phyloP scores from a whole-genome alignment of 768 basidiomycete genomes.

The Mycena vulgaris region DNA sequence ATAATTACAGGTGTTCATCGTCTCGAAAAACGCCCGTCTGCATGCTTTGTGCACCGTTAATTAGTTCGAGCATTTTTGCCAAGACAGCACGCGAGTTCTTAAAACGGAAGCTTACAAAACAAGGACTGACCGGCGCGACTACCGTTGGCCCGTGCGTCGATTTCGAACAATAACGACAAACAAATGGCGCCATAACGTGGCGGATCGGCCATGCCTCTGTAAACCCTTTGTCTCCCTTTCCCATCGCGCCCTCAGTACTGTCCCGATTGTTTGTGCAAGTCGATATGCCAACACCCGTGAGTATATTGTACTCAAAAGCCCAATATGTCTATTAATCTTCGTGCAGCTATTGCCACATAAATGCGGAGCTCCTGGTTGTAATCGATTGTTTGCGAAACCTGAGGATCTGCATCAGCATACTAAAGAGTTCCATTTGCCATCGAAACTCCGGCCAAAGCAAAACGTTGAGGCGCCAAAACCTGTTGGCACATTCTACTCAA shows the following conservation, averaged over 20 bases:
- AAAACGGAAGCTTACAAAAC: too few species aligned
- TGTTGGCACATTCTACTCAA: too few species aligned
- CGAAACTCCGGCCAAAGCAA: too few species aligned
- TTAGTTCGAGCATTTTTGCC: too few species aligned
- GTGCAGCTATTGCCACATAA: slow-evolving; percentile 22
- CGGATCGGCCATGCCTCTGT: slow-evolving; percentile 6
- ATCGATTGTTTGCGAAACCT: slow-evolving; percentile 14
- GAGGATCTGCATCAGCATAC: slow-evolving; percentile 20
- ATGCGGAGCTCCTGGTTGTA: slow-evolving; percentile 17
- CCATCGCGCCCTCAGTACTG: slow-evolving; percentile 22
- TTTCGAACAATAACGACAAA: slow-evolving; percentile 7
- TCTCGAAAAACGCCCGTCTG: too few species aligned
- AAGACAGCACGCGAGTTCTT: too few species aligned
- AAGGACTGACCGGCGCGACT: too few species aligned
- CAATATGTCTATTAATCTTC: slow-evolving; percentile 20
- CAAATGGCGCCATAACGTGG: background rate
- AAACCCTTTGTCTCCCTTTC: slow-evolving; percentile 18
- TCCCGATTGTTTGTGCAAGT: slow-evolving; percentile 9
- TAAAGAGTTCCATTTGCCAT: slow-evolving; percentile 11
- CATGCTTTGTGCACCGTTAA: too few species aligned
- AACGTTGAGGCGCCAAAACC: too few species aligned
- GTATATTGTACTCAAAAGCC: slow-evolving; percentile 15
- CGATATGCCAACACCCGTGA: slow-evolving; percentile 13
- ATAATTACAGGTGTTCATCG: too few species aligned
- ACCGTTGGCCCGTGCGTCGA: slow-evolving; percentile 5